A percentile compares a stretch with the other conserved stretches of the same genome.
Evolutionary conservation across 441 rosid species (phyloP).

Genomic region (Mallotus repandus): DNA sequence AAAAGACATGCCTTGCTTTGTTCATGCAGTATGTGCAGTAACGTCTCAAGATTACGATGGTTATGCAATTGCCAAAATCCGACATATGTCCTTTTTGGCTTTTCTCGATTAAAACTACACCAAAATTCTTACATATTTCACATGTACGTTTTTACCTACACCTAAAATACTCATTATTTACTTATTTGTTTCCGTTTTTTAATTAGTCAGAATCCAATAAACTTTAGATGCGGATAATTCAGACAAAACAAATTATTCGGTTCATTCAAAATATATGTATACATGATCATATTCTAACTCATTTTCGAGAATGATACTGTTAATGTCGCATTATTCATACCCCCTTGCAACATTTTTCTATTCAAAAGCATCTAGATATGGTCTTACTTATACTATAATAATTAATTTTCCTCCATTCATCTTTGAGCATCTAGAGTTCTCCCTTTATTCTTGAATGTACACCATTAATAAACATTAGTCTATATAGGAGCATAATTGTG

Average conservation of each 20-base stretch:
- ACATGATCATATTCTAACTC: no score
- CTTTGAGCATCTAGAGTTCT: slow-evolving; percentile 23
- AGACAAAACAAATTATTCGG: no score
- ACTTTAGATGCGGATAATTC: no score
- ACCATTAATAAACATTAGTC: neutral
- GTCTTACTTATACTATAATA: no score
- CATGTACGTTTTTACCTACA: no score
- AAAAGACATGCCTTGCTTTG: neutral
- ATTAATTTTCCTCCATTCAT: slow-evolving; percentile 17
- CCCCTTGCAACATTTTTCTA: neutral
- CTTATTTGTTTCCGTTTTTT: no score
- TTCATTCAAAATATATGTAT: no score
- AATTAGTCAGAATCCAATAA: no score
- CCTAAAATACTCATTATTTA: no score
- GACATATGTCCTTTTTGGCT: neutral
- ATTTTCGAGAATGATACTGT: neutral
- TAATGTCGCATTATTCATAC: neutral
- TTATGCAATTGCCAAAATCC: slow-evolving; percentile 15
- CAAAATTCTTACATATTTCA: no score
- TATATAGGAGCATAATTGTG: no score
- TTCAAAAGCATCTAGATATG: neutral
- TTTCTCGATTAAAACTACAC: neutral
- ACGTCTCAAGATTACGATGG: slow-evolving; percentile 18
- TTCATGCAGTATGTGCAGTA: slow-evolving; percentile 3
- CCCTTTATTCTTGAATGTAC: slow-evolving; percentile 15